Evolutionary conservation across 2,329 filamentous ascomycete species (phyloP), one percentile per base, ranked within the genome.

Genomic region (Purpureocillium lavendulum): DNA sequence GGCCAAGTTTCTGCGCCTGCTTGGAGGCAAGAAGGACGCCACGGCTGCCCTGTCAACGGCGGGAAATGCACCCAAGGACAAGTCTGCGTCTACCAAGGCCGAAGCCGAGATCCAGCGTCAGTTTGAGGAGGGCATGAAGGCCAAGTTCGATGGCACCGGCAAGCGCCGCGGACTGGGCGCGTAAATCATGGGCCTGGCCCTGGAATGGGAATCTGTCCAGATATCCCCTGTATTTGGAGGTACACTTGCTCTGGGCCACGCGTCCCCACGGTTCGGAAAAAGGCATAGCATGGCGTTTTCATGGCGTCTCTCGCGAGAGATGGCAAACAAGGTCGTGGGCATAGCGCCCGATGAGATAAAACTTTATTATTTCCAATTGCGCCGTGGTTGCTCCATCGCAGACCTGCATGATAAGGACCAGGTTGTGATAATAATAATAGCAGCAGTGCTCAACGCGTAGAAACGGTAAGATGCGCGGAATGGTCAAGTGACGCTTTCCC

Each of bases 51-150:
- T 48, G 2, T 10, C 24, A 21, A 43, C 47, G 10, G 32, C 45
- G 16, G 39, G 11, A 30, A 13, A 42, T 33, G 30, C 32, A 24
- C 39, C 50, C 37, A 50, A 58, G 48, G 47, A 45, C 49, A 50
- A 59, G 50, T 49, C 56, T 7, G 52, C 58, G 45, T 63, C 55
- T 30, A 60, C 50, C 41, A 61, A 64, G 46, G 65, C 70, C 24
- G 67, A 75, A 45, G 62, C 64, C 21, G 72, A 77, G 33, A 66
- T 80, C 16, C 71, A 76, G 55, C 65, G 65, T 43, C 75, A 80
- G 49, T 80, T 73, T 44, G 67, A 76, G 44, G 59, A 60, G 9
- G 74, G 75, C 21, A 74, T 78, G 57, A 67, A 65, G 49, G 68
- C 70, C 61, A 79, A 78, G 60, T 63, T 68, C 24, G 73, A 74